Base-by-base conservation (phyloP, 805 yeast genomes). In the Barnettozyma pratensis region DNA sequence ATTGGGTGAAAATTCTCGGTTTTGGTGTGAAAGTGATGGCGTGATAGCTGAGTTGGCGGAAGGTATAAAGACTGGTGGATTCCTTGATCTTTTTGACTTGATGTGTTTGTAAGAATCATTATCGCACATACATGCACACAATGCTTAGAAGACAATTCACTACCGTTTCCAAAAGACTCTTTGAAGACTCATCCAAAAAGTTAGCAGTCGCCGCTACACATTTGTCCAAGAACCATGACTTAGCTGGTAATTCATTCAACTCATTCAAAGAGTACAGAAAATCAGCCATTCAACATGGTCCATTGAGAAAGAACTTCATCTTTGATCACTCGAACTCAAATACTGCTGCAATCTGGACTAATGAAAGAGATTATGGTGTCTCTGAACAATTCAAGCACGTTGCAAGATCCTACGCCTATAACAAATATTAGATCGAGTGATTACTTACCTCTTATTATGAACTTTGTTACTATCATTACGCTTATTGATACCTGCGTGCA, bases 181-280 rank as follows among this genome's bases (percentile, higher is more conserved):
- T 60, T 30, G 53, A 57, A 42, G 54, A 56, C 47, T 45, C 57
- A 7, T 46, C 62, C 7, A 57, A 50, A 46, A 52, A 58, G 28
- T 47, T 54, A 10, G 61, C 63, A 12, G 53, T 52, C 7, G 43
- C 47, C 37, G 43, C 45, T 32, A 29, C 42, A 8, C 43, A 38
- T 28, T 27, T 42, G 7, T 34, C 49, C 11, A 39, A 31, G 38
- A 37, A 52, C 44, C 44, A 52, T 29, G 34, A 39, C 32, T 28
- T 41, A 26, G 38, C 61, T 4, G 71, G 73, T 12, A 65, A 68
- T 57, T 64, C 71, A 1, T 68, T 67, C 52, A 48, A 47, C 9
- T 62, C 69, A 0, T 68, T 68, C 49, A 63, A 64, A 36, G 71
- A 68, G 47, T 68, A 68, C 53, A 66, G 73, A 56, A 65, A 63